Base-by-base conservation (phyloP, 1,284 basidiomycete genomes). In the Cryptococcus jaspeensis region DNA sequence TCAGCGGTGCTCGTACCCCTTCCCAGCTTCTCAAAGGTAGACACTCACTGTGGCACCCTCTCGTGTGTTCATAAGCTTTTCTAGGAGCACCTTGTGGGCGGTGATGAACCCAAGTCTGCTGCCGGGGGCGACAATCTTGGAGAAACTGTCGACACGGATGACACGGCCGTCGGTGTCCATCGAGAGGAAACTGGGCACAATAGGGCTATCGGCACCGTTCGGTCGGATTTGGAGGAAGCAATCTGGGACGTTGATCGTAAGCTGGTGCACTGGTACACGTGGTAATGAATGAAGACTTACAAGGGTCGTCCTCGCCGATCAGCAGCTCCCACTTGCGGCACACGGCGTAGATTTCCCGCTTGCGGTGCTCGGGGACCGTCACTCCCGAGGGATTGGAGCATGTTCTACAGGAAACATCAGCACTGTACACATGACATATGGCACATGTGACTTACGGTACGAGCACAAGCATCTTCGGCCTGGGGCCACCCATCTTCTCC, bases 141-240 rank as follows among this genome's bases (percentile, higher is more conserved):
- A 89, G 73, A 90, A 90, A 0, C 85, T 85, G 69, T 90, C 88
- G 28, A 90, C 75, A 3, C 88, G 85, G 50, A 91, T 82, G 35
- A 91, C 89, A 20, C 89, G 84, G 2, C 88, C 89, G 73, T 91
- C 84, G 59, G 84, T 84, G 71, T 91, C 89, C 62, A 87, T 84
- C 42, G 59, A 60, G 13, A 68, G 58, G 64, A 66, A 67, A 28
- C 60, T 54, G 40, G 62, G 54, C 12, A 63, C 50, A n/a, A 72
- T 67, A 9, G 70, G 71, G 22, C 53, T 63, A 25, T 79, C 78
- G 28, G 79, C 71, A 13, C 74, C 75, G 63, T 80, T 76, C 32
- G 70, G 61, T 44, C 70, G 54, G 58, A 67, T 67, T 52, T 72
- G 65, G 9, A 71, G 56, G 68, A 64, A 55, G 66, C 61, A 58